Evolutionary conservation across 495 filamentous ascomycete species (phyloP).

Genomic region (Penicillium coffeae): DNA sequence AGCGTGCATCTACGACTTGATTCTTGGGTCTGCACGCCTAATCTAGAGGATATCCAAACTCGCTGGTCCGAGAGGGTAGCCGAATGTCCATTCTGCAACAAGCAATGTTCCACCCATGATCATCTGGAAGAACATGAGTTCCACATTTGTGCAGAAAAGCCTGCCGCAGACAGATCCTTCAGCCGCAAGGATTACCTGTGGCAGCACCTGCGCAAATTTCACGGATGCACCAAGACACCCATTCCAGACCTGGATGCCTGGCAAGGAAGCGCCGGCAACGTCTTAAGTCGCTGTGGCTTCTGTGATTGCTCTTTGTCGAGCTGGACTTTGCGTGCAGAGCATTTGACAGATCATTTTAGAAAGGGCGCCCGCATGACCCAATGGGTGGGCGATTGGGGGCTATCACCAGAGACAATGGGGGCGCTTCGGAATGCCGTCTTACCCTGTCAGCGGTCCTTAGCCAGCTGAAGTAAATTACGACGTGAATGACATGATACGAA

Average conservation of each 20-base stretch:
- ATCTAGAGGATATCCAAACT: conserved; percentile 9
- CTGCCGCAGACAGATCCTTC: conserved; percentile 65
- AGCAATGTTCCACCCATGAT: conserved; percentile 49
- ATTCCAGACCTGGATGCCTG: conserved; percentile 63
- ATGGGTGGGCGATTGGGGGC: conserved; percentile 73
- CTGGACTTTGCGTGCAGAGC: conserved; percentile 60
- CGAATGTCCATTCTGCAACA: conserved; percentile 67
- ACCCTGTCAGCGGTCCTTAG: conserved; percentile 31
- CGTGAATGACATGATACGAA: background rate
- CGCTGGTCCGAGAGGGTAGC: conserved; percentile 13
- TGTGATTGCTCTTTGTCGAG: conserved; percentile 57
- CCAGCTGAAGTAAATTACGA: background rate
- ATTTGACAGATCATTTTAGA: conserved; percentile 68
- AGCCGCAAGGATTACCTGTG: conserved; percentile 80
- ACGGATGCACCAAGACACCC: conserved; percentile 58
- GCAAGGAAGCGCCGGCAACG: conserved; percentile 56
- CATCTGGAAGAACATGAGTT: conserved; percentile 73
- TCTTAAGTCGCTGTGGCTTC: conserved; percentile 69
- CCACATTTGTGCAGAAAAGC: conserved; percentile 61
- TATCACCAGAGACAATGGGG: conserved; percentile 54
- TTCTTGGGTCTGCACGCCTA: conserved; percentile 66
- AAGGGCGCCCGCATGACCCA: conserved; percentile 62
- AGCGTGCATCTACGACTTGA: conserved; percentile 73
- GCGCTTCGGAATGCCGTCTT: conserved; percentile 60
- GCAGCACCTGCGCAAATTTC: conserved; percentile 77